Conservation (phyloP, 768 basidiomycete genomes). For the Imleria badia region DNA sequence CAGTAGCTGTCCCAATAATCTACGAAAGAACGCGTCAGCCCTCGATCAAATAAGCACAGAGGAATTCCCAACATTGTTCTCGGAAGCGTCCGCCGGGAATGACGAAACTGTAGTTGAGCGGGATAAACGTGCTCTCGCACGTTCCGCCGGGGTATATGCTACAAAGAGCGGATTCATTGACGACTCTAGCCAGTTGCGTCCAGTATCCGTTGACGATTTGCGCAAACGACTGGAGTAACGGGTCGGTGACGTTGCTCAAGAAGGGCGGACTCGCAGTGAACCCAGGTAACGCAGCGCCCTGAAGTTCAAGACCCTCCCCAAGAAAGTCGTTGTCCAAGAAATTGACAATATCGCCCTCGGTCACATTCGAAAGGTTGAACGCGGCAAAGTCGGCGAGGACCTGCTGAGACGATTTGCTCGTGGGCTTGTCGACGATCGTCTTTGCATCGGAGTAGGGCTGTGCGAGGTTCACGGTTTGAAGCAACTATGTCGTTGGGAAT, state of each 20-base stretch:
- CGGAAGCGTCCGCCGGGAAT: slow-evolving; percentile 86
- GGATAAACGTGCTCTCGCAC: slow-evolving; percentile 86
- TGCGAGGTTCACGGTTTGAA: slow-evolving; percentile 86
- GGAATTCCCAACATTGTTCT: slow-evolving; percentile 67
- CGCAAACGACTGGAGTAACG: slow-evolving; percentile 68
- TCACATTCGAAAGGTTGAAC: slow-evolving; percentile 40
- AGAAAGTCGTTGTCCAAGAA: slow-evolving; percentile 76
- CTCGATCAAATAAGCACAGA: background rate
- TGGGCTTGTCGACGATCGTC: slow-evolving; percentile 90
- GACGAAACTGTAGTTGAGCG: slow-evolving; percentile 88
- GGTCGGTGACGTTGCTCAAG: slow-evolving; percentile 66
- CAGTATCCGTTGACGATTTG: slow-evolving; percentile 85
- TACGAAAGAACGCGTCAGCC: slow-evolving; percentile 17
- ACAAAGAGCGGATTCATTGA: slow-evolving; percentile 71
- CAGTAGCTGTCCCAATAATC: slow-evolving; percentile 76
- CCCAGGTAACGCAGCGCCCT: slow-evolving; percentile 55
- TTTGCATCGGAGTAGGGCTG: slow-evolving; percentile 76
- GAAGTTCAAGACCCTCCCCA: slow-evolving; percentile 85
- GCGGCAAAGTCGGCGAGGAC: slow-evolving; percentile 69
- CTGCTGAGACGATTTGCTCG: slow-evolving; percentile 57
- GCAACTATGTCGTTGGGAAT: slow-evolving; percentile 42
- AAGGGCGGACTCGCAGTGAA: slow-evolving; percentile 68
- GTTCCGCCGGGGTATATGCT: slow-evolving; percentile 39
- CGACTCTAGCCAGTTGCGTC: slow-evolving; percentile 73
- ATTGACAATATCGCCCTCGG: slow-evolving; percentile 60